These are phyloP conservation scores for Penicillium concentricum DNA, from an alignment of 2,329 filamentous ascomycete genomes.

Conservation along the genomic window DNA sequence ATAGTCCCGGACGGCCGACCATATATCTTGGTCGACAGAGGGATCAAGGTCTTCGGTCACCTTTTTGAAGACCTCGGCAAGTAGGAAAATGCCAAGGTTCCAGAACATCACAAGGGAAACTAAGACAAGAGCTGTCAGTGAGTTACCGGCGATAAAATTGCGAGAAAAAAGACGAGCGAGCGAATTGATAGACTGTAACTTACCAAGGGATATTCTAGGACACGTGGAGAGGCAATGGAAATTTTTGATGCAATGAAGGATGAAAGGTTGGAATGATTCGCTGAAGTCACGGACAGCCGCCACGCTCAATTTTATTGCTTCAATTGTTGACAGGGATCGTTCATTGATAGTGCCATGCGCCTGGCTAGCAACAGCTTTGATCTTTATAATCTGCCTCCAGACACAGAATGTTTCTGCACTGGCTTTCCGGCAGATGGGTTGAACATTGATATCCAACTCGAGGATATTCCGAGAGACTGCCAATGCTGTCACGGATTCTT, in stretches of 20 bases:
- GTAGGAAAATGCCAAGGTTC: constrained; percentile 20
- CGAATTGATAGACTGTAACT: not conserved
- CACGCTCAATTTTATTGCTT: not conserved
- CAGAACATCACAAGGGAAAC: constrained; percentile 22
- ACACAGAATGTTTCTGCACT: constrained; percentile 15
- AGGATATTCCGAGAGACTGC: not conserved
- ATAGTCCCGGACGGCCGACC: constrained; percentile 1
- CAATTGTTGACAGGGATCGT: not conserved
- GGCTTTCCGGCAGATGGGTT: constrained; percentile 13
- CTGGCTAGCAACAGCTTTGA: constrained; percentile 5
- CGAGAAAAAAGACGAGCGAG: too few species aligned
- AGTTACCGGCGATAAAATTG: too few species aligned
- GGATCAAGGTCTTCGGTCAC: not conserved
- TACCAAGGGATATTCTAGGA: constrained; percentile 18
- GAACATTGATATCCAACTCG: constrained; percentile 9
- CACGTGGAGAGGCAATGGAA: constrained; percentile 13
- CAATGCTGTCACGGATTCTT: not conserved
- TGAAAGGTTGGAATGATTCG: constrained; percentile 12
- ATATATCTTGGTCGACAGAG: not conserved
- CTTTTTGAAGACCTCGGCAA: constrained; percentile 10
- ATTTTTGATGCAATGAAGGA: constrained; percentile 7
- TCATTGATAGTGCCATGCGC: not conserved
- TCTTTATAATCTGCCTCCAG: constrained; percentile 18
- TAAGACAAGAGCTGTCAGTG: not conserved
- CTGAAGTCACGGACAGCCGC: constrained; percentile 6